Base-by-base conservation (phyloP, 495 filamentous ascomycete species). In the Hyaloscypha finlandica region DNA sequence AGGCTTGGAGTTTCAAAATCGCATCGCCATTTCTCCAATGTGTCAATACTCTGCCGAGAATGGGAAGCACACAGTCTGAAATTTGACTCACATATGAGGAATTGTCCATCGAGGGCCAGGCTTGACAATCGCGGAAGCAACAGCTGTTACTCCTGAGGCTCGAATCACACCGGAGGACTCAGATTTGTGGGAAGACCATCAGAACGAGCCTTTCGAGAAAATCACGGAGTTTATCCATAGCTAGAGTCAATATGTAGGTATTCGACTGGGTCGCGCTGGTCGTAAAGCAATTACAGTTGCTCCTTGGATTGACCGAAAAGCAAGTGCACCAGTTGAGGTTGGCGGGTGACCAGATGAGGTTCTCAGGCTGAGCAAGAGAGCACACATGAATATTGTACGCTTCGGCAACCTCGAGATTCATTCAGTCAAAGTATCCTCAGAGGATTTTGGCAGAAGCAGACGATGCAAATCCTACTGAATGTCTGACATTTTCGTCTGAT, bases 211-310 rank as follows among this genome's bases (percentile, higher is more conserved):
- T 1, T 69, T 93, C 63, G 81, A 80, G 65, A 77, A 83, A 25
- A 80, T 89, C 59, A 79, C 86, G 33, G 88, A 92, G 54, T 91
- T 92, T 68, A 84, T 83, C 3, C 88, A 93, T 76, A 83, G 80
- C 57, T 88, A 90, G 73, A 77, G 78, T 70, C 88, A 89, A 74
- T 85, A 88, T 68, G 85, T 90, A 57, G 90, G 82, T 56, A 87
- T 93, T 65, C 91, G 93, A 78, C 75, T 93, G 8, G 88, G 77
- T 25, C 91, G 93, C 71, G 89, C 90, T 1, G 91, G 91, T 2
- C 80, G 90, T 25, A 93, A 93, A 72, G 88, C 88, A 0, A 85
- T 81, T 63, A 89, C 83, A 1, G 81, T 90, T 3, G 83, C 90
- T 0, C 89, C 90, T 0, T 92, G 89, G 88, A 68, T 90, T 3